Percentiles rank a stretch among this genome's conserved stretches.
These are phyloP conservation scores for Cajanus cajan DNA, from an alignment of 306 rosid genomes.

Conservation along the genomic window DNA sequence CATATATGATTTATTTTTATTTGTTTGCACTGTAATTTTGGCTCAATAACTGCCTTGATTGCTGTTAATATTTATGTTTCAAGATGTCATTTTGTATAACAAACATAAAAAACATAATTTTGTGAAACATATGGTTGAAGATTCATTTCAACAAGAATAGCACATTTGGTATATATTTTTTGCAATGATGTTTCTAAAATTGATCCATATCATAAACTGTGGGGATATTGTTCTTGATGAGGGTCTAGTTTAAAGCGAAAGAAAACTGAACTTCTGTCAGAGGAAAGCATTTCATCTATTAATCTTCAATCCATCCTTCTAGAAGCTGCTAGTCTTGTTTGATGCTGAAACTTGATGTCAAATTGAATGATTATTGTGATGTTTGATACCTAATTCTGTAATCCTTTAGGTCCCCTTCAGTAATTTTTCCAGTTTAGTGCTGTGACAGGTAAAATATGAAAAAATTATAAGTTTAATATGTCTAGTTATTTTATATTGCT, in stretches of 20 bases:
- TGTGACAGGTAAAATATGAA: neutral
- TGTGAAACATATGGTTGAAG: neutral
- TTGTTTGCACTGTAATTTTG: neutral
- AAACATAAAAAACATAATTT: neutral
- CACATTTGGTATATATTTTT: neutral
- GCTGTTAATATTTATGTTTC: neutral
- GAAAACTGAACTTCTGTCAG: neutral
- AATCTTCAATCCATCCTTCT: neutral
- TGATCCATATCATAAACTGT: neutral
- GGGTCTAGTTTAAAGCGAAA: constrained; percentile 3
- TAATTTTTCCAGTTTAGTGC: neutral
- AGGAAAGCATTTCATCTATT: neutral
- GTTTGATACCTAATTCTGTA: neutral
- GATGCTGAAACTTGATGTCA: constrained; percentile 12
- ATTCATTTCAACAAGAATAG: neutral
- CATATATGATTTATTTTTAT: neutral
- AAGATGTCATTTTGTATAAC: neutral
- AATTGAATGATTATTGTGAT: neutral
- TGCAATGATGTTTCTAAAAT: neutral
- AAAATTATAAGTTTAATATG: neutral
- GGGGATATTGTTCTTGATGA: neutral
- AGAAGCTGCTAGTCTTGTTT: neutral
- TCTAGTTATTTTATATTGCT: constrained; percentile 24
- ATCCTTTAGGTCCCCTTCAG: neutral
- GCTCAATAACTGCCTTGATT: neutral